Evolutionary conservation across 192 early-diverging fungal genomes (phyloP).

Genomic region (Funneliformis geosporum): DNA sequence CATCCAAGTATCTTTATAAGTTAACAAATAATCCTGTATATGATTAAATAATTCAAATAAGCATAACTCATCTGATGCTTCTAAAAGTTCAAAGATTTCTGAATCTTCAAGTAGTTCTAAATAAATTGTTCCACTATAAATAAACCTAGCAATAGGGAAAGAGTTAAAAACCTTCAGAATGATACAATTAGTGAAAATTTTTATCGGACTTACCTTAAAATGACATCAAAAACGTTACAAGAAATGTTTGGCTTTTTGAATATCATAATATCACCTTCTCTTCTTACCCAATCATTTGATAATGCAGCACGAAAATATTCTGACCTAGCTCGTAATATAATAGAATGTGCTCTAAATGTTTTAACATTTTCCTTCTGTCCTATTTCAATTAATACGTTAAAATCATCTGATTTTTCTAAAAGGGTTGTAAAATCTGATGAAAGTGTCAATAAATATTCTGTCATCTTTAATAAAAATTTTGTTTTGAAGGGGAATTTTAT

Average conservation of each 20-base stretch:
- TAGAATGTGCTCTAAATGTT: slow-evolving; percentile 21
- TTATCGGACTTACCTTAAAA: slow-evolving; percentile 6
- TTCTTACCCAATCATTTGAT: slow-evolving; percentile 19
- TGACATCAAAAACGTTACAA: neutral
- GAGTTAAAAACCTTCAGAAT: neutral
- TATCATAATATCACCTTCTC: neutral
- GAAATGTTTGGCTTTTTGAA: slow-evolving; percentile 18
- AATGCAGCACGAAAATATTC: slow-evolving; percentile 7
- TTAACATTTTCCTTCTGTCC: neutral
- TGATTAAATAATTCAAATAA: slow-evolving; percentile 15
- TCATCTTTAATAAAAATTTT: neutral
- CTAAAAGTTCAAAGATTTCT: neutral
- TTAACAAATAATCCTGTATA: slow-evolving; percentile 14
- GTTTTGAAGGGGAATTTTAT: neutral
- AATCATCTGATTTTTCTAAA: slow-evolving; percentile 1
- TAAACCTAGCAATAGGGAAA: neutral
- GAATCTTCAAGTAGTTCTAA: slow-evolving; percentile 12
- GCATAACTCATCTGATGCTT: slow-evolving; percentile 13
- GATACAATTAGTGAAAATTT: neutral
- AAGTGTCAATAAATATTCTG: neutral
- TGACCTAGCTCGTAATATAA: slow-evolving; percentile 15
- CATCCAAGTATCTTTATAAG: slow-evolving; percentile 3
- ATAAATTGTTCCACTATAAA: slow-evolving; percentile 10
- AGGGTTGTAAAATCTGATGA: neutral
- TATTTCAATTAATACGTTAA: slow-evolving; percentile 12